Conservation (phyloP, 352 stramenopile genomes). For the Globisporangium middletonii region DNA sequence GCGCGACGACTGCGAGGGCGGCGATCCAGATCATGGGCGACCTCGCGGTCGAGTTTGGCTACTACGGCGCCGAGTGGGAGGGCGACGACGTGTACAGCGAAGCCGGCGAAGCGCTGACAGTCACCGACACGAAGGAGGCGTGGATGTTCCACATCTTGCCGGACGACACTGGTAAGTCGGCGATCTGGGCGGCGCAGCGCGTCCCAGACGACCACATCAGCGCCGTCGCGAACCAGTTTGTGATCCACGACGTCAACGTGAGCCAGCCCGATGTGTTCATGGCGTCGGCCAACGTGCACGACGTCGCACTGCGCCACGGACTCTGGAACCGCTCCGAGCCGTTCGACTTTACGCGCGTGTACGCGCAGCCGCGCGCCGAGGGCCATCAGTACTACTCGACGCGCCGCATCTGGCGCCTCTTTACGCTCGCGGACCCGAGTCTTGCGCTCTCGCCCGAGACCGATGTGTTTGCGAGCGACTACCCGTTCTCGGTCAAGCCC, state of each 20-base stretch:
- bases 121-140: conserved; percentile 87
- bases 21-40: conserved; percentile 91
- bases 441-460: conserved; percentile 67
- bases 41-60: conserved; percentile 89
- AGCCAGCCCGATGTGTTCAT: conserved; percentile 81
- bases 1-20: conserved; percentile 68
- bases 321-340: conserved; percentile 61
- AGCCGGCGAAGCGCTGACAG: conserved; percentile 86
- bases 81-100: conserved; percentile 49
- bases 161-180: conserved; percentile 89
- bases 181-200: conserved; percentile 91
- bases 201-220: conserved; percentile 83
- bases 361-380: conserved; percentile 61
- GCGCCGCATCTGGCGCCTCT: conserved; percentile 87
- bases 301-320: conserved; percentile 79
- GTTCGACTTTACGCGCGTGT: conserved; percentile 89
- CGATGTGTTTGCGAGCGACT: conserved; percentile 71
- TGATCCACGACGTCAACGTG: conserved; percentile 87
- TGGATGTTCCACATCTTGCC: conserved; percentile 96
- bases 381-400: conserved; percentile 80
- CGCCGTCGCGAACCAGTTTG: conserved; percentile 92
- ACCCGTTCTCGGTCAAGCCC: conserved; percentile 83
- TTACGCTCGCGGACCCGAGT: conserved; percentile 70
- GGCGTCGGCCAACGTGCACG: conserved; percentile 83
- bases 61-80: conserved; percentile 90